Evolutionary conservation across 2,329 filamentous ascomycete species (phyloP), one percentile per base, ranked within the genome.

Genomic region (Xylaria sp.): DNA sequence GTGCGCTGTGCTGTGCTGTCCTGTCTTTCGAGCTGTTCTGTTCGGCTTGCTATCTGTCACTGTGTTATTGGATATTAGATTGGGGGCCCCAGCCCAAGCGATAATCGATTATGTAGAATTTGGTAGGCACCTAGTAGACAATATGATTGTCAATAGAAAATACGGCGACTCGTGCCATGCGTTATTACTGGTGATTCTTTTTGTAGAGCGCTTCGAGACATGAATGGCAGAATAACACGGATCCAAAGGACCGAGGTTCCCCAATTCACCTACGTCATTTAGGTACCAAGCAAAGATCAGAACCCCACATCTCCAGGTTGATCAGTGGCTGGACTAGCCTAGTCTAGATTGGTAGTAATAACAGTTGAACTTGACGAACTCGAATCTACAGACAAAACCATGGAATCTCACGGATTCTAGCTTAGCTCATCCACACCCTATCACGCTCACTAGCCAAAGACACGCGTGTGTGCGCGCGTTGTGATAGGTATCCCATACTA

Each of bases 21-120:
- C 31, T 45, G 49, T 42, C 7, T 17, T 61, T 54, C 38, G 11
- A 17, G 31, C 25, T 25, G 27, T n/a, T 33, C 31, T 38, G 3
- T 10, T 44, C 47, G 45, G 44, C 50, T n/a, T 70, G 60, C 65
- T 55, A 70, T 61, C 58, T 70, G 66, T 65, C 68, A 60, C 15
- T n/a, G 55, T 63, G 60, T 55, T 61, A 70, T 70, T 70, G 68
- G 68, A 58, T 49, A 15, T n/a, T n/a, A 6, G 39, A 44, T 44
- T 13, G 39, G 20, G 39, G 39, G 39, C n/a, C n/a, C n/a, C n/a
- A 20, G 15, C 17, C 5, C 39, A n/a, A n/a, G 17, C 29, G 29
- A 31, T 31, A 3, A 31, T 31, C 29, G 29, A 31, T 3, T 31
- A 31, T 31, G 29, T 31, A 7, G 29, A 31, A 31, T 7, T 3